Conservation (phyloP, 2,329 filamentous ascomycete species). For the Lachnellula willkommii region DNA sequence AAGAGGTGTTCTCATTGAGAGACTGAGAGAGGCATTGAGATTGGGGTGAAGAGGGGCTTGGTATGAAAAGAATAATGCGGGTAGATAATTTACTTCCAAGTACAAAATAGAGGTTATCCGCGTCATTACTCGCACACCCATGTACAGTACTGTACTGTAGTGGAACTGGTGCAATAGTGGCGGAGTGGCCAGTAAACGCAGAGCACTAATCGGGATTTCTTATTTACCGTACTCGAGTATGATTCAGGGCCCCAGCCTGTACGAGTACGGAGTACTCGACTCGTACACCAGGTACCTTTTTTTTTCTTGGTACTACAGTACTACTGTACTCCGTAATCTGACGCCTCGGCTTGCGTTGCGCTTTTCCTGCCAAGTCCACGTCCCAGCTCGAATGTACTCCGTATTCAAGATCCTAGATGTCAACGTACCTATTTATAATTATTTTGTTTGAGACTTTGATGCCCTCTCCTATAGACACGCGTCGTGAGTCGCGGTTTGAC, state of each 20-base stretch:
- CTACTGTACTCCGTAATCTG: neutral
- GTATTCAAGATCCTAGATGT: too few species aligned
- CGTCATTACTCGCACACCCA: conserved; percentile 14
- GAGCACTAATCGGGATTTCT: too few species aligned
- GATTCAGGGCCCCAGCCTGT: too few species aligned
- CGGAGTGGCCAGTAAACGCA: neutral
- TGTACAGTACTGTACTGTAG: neutral
- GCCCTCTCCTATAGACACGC: conserved; percentile 15
- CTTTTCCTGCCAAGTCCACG: neutral
- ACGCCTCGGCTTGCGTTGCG: neutral
- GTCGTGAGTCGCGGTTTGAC: conserved; percentile 20
- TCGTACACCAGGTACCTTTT: too few species aligned
- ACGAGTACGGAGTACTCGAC: too few species aligned
- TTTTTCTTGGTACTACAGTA: too few species aligned
- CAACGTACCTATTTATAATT: neutral
- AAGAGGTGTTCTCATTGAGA: conserved; percentile 59
- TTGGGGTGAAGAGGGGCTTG: neutral
- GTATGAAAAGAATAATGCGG: neutral
- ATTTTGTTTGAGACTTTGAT: conserved; percentile 9
- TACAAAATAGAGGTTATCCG: conserved; percentile 9
- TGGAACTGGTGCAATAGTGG: neutral
- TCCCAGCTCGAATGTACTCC: too few species aligned
- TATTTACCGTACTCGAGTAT: too few species aligned
- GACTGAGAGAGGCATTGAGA: conserved; percentile 1
- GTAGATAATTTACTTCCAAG: neutral